These are phyloP conservation scores for Leccinum broughii DNA, from an alignment of 768 basidiomycete species.

Conservation along the genomic window DNA sequence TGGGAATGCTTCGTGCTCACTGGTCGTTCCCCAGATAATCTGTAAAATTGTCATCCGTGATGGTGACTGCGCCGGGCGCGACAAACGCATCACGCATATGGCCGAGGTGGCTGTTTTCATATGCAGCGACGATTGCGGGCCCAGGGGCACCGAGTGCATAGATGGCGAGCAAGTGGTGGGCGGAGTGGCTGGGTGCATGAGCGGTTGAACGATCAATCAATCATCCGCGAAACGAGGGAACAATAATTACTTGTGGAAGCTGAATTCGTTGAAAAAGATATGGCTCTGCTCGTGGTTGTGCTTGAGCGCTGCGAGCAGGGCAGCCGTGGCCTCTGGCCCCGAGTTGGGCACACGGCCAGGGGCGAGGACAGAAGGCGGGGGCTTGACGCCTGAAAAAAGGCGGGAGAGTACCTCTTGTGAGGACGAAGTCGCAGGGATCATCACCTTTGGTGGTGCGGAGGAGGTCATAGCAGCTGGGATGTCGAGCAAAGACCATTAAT, in stretches of 20 bases:
- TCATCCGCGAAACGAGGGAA: not conserved
- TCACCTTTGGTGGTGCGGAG: conserved; percentile 25
- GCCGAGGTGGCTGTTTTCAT: conserved; percentile 38
- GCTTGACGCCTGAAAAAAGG: conserved; percentile 34
- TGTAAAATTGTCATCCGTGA: conserved; percentile 26
- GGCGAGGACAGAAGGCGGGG: conserved; percentile 36
- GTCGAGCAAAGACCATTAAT: not conserved
- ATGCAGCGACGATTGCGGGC: conserved; percentile 42
- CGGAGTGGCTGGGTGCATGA: conserved; percentile 44
- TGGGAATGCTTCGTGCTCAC: conserved; percentile 17
- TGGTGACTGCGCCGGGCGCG: conserved; percentile 21
- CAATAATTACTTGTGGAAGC: conserved; percentile 31
- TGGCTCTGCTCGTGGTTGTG: conserved; percentile 57
- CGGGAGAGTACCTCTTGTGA: conserved; percentile 22
- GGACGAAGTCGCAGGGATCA: conserved; percentile 25
- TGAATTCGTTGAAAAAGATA: conserved; percentile 49
- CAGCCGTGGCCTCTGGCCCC: conserved; percentile 39
- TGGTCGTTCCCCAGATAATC: conserved; percentile 34
- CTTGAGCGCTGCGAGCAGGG: conserved; percentile 42
- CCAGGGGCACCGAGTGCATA: conserved; percentile 60
- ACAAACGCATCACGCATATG: conserved; percentile 39
- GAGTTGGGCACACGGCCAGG: conserved; percentile 40
- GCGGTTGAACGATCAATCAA: not conserved
- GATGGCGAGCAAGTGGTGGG: conserved; percentile 57
- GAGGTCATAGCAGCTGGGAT: conserved; percentile 19